Evolutionary conservation across 1,139 yeast genomes (phyloP).

Genomic region (Kodamaea fungicola): DNA sequence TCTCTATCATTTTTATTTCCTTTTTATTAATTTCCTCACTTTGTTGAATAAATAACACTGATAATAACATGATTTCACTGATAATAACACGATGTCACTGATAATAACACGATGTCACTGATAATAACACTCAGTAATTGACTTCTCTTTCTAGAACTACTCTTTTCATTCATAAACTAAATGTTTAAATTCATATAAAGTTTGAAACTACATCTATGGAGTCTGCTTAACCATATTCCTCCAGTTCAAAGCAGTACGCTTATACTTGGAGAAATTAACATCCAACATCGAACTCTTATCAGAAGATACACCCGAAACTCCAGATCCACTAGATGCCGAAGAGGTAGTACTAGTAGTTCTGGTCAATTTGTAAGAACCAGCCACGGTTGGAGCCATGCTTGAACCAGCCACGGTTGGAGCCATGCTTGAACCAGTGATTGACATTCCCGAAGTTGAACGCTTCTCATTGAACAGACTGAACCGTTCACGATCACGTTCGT

Average conservation of each 20-base stretch:
- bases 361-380: conserved; percentile 23
- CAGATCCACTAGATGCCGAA: conserved; percentile 28
- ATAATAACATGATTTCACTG: too few relatives aligned
- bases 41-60: too few relatives aligned
- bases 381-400: conserved; percentile 11
- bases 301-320: conserved; percentile 20
- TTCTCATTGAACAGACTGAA: conserved; percentile 13
- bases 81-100: too few relatives aligned
- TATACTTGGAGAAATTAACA: conserved; percentile 20
- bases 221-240: conserved; percentile 20
- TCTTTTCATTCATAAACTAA: too few relatives aligned
- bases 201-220: too few relatives aligned
- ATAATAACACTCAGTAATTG: too few relatives aligned
- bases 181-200: too few relatives aligned
- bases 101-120: too few relatives aligned
- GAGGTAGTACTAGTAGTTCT: conserved; percentile 32
- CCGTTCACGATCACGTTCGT: conserved; percentile 11
- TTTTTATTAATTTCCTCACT: too few relatives aligned
- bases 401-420: conserved; percentile 17
- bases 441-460: conserved; percentile 16
- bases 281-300: conserved; percentile 16
- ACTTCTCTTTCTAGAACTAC: too few relatives aligned
- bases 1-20: too few relatives aligned
- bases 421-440: conserved; percentile 9
- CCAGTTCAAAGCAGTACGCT: conserved; percentile 51